Conservation (phyloP, 768 basidiomycete species). For the Leccinum uliginosum region DNA sequence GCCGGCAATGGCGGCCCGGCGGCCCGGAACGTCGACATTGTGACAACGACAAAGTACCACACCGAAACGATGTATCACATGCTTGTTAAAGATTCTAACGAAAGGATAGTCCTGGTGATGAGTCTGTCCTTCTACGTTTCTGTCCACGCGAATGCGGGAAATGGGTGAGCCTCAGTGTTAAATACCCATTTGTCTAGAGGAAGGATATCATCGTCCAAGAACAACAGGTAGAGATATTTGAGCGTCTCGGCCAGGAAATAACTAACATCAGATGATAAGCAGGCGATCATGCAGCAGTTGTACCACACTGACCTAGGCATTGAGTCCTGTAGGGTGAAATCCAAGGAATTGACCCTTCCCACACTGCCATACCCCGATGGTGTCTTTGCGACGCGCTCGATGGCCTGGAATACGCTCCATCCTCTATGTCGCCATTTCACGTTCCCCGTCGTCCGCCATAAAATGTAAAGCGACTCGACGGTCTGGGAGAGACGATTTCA, state of each 20-base stretch:
- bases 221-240: constrained; percentile 72
- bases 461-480: constrained; percentile 64
- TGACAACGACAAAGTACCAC: neutral
- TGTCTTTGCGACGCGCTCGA: constrained; percentile 57
- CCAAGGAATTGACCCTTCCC: constrained; percentile 39
- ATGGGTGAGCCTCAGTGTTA: constrained; percentile 74
- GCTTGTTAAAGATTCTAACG: neutral
- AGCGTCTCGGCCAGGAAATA: constrained; percentile 59
- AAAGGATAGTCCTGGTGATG: neutral
- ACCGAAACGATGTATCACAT: neutral
- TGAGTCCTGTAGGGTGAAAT: constrained; percentile 41
- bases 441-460: constrained; percentile 70
- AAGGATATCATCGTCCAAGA: constrained; percentile 57
- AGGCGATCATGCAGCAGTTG: neutral
- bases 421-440: constrained; percentile 65
- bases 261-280: constrained; percentile 20
- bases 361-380: constrained; percentile 60
- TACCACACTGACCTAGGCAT: constrained; percentile 68
- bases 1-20: neutral
- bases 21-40: neutral
- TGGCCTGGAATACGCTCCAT: constrained; percentile 65
- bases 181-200: constrained; percentile 55
- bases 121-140: constrained; percentile 38
- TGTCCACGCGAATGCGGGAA: constrained; percentile 68
- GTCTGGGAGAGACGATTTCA: constrained; percentile 40